Conservation (phyloP, 768 basidiomycete species). For the Boletus vinaceobasis region DNA sequence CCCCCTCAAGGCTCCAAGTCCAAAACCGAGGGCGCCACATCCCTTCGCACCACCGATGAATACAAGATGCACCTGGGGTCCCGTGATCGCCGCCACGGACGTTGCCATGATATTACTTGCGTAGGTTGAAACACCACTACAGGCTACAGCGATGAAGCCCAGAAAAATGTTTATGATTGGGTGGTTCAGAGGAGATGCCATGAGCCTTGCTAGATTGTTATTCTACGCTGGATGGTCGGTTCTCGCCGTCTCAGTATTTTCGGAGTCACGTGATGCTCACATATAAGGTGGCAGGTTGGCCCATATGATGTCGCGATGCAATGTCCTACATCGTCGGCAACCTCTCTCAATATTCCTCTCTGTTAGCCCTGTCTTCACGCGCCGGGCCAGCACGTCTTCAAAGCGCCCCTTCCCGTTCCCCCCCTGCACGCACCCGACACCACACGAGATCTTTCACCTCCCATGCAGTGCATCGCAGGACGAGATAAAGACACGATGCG, state of each 20-base stretch:
- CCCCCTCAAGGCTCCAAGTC: too few relatives aligned
- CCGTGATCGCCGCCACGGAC: background rate
- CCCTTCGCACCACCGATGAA: background rate
- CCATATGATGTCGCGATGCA: slow-evolving; percentile 1
- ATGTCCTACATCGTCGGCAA: background rate
- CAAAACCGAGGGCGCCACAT: background rate
- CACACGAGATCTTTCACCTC: slow-evolving; percentile 74
- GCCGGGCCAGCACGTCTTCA: slow-evolving; percentile 14
- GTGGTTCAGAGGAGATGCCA: background rate
- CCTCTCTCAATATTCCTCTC: background rate
- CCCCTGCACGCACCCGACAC: slow-evolving; percentile 48
- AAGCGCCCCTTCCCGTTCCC: slow-evolving; percentile 47
- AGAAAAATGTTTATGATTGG: background rate
- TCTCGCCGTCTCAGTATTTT: too few relatives aligned
- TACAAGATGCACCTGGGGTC: background rate
- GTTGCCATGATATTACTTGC: background rate
- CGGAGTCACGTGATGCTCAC: background rate
- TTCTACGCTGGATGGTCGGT: background rate
- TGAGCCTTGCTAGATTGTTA: background rate
- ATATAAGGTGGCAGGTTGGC: too few relatives aligned
- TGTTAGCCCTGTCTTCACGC: background rate
- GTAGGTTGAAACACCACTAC: background rate
- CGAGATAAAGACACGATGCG: slow-evolving; percentile 68
- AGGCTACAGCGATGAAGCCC: background rate
- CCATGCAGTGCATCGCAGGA: slow-evolving; percentile 48